Evolutionary conservation across 805 yeast species (phyloP), one percentile per base, ranked within the genome.

Genomic region (Saccharomycopsis sp.): DNA sequence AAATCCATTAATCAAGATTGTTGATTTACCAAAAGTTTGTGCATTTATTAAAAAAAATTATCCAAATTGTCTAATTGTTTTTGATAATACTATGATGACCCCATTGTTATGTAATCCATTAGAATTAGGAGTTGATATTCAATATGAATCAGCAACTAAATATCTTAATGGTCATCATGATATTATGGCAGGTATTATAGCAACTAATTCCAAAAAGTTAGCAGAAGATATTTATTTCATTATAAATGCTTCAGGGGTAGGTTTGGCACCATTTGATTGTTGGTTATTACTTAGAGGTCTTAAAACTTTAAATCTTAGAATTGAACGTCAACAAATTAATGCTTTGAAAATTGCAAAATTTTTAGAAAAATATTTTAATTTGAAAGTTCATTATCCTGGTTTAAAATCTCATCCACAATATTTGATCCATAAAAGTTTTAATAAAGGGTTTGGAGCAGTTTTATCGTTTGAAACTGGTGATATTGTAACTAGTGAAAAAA

Each of bases 51-150:
- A 85, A 55, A 57, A 61, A 32, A 66, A 70, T 31, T 79, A 70
- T 54, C 86, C 94, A 14, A 69, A 77, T 29, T 69, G 81, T 40
- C 57, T 79, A 37, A 77, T 85, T 31, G 94, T 85, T 12, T 88
- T 88, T 47, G 96, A 88, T 62, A 88, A 89, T 67, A 89, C 96
- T 44, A 88, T 88, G 97, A 81, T 88, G 94, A 79, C 95, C 21
- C 96, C 96, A 10, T 60, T 88, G 46, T 68, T 79, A 53, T 77
- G 84, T 77, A 70, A 79, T 19, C 96, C 97, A 3, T 67, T 88
- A 49, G 85, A 83, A 51, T 71, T 82, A 50, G 94, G 92, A 6
- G 89, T 78, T 29, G 96, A 88, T 56, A 83, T 88, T 42, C 95
- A 84, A 42, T 89, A 88, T 58, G 97, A 88, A 58, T 78, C 89